Evolutionary conservation across 768 basidiomycete species (phyloP).

Genomic region (Dioszegia aurantiaca): DNA sequence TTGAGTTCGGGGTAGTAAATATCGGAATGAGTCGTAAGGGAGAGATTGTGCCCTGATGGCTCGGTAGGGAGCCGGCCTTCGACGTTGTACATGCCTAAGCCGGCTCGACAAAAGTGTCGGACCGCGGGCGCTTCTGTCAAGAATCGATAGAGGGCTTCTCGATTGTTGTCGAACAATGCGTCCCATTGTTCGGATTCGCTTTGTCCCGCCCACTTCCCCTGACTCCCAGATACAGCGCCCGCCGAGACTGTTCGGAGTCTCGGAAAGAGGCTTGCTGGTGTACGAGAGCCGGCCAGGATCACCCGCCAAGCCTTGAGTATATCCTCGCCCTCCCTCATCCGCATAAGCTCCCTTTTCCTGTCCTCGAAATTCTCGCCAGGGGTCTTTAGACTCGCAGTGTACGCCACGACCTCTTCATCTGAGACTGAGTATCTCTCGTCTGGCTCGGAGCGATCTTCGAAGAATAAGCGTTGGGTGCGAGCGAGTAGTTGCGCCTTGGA

Average conservation of each 20-base stretch:
- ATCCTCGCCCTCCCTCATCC: background rate
- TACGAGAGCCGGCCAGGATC: background rate
- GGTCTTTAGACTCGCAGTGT: background rate
- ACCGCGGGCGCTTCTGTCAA: background rate
- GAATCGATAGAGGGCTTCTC: background rate
- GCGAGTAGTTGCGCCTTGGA: too few species aligned
- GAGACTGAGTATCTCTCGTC: background rate
- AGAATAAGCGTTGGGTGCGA: too few species aligned
- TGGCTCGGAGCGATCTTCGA: background rate
- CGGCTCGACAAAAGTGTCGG: background rate
- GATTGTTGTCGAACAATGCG: background rate
- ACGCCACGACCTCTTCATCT: background rate
- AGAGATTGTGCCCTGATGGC: background rate
- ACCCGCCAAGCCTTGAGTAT: background rate
- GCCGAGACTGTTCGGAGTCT: background rate
- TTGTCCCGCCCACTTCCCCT: background rate
- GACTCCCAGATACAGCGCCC: background rate
- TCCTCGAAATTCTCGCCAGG: background rate
- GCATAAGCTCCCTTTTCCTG: background rate
- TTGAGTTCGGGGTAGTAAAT: background rate
- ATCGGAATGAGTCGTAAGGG: background rate
- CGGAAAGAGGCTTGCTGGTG: background rate
- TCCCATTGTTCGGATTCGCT: background rate
- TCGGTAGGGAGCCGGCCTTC: background rate
- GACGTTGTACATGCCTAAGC: background rate